Base-by-base conservation (phyloP, 352 stramenopile species). In the Pythium scleroteichum region DNA sequence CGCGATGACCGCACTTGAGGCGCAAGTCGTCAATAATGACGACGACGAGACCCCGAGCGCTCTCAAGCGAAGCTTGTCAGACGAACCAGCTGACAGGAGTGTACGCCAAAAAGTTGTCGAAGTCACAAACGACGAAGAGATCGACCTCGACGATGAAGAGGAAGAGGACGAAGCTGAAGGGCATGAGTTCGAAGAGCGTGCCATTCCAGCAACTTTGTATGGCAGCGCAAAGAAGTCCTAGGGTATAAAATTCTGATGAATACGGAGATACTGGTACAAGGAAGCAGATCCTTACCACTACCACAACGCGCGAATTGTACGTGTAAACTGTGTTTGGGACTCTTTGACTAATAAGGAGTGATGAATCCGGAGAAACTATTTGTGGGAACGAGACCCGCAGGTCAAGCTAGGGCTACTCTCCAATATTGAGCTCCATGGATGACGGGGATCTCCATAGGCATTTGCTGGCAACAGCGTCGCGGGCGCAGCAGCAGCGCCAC, bases 61-160 rank as follows among this genome's bases (percentile, higher is more conserved):
- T 5, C 82, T 79, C 24, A 91, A 94, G 54, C 76, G 88, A 48
- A 92, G 80, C 32, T 69, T 74, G 13, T 70, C 86, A n/a, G 63
- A 80, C 14, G 77, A 69, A 0, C 77, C 88, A 38, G 75, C 78
- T 27, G 73, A 94, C 9, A 79, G 96, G 51, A 85, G 87, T 33
- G 73, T 88, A 26, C 87, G 90, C n/a, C 88, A 93, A 38, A 91
- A 82, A 23, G 73, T 85, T 14, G 85, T 95, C 23, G 75, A 85
- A 27, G 74, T 92, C 47, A 53, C 65, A 19, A 94, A 94, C 53
- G 87, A 92, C 58, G 90, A 97, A 79, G 94, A 98, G 58, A 98
- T 98, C 59, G 90, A 98, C 47, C 72, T 98, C 46, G 94, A 98
- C 50, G 87, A 96, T 47, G 83, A 95, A 59, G 51, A 59, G 10